Evolutionary conservation across 192 early-diverging fungal genomes (phyloP).

Genomic region (Geosiphon pyriformis): DNA sequence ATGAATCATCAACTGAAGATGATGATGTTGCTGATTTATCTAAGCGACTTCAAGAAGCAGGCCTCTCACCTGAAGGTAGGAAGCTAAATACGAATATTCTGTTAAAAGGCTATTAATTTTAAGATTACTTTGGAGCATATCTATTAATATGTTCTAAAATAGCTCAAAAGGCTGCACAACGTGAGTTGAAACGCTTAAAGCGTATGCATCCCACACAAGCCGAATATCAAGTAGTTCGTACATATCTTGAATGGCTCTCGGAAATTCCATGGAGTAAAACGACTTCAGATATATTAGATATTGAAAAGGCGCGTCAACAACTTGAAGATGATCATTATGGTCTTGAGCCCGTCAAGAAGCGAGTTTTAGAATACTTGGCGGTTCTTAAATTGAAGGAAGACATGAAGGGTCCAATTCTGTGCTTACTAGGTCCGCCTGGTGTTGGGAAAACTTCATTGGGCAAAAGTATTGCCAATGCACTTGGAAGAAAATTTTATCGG

Average conservation of each 20-base stretch:
- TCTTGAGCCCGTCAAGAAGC: constrained; percentile 71
- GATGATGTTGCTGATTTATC: constrained; percentile 61
- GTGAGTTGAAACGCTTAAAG: constrained; percentile 65
- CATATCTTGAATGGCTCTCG: constrained; percentile 71
- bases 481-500: constrained; percentile 75
- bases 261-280: constrained; percentile 71
- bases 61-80: constrained; percentile 52
- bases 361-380: constrained; percentile 79
- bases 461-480: constrained; percentile 68
- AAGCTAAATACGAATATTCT: background rate
- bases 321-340: constrained; percentile 82
- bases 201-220: constrained; percentile 66
- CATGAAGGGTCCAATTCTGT: constrained; percentile 74
- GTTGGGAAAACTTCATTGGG: constrained; percentile 83
- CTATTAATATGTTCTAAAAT: background rate
- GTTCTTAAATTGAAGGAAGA: constrained; percentile 71
- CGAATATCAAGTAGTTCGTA: constrained; percentile 72
- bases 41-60: constrained; percentile 49
- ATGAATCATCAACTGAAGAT: constrained; percentile 47
- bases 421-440: constrained; percentile 58
- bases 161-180: constrained; percentile 46
- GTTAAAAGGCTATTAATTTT: background rate
- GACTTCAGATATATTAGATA: constrained; percentile 61
- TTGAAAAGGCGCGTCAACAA: constrained; percentile 54
- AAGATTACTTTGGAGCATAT: no score